Evolutionary conservation across 2,329 filamentous ascomycete species (phyloP), one percentile per base, ranked within the genome.

Genomic region (Leptographium wingfieldii): DNA sequence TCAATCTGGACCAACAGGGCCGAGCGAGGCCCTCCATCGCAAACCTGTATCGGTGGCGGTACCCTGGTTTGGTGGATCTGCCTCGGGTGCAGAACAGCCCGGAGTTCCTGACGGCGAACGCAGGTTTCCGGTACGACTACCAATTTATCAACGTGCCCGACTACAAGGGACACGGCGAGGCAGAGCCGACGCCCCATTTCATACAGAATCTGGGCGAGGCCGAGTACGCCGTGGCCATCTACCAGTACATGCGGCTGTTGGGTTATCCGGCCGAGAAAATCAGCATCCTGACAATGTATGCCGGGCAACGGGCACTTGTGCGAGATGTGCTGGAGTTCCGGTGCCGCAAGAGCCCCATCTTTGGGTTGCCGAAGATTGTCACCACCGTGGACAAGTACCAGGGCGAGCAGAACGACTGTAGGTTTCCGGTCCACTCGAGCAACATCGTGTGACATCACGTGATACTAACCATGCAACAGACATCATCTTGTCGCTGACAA

Each of bases 311-410:
- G 61, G 90, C 92, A 38, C 77, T 99, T 67, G 89, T 99, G 62
- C 86, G 82, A 67, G 92, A 99, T 71, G 90, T 99, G 3, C 74
- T 99, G 57, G 77, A 76, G 16, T 89, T 95, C 69, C 82, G 94
- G 61, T 99, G 94, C 72, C 86, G 85, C 46, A 87, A 83, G 67
- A 95, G 91, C 67, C 76, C 85, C 2, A 76, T 97, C 25, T 99
- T 99, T 73, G 92, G 92, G 10, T 76, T 96, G 72, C 94, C 94
- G 22, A 88, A 86, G 72, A 86, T 88, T 58, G 90, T 99, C 33
- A 92, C 90, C 3, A 99, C 95, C 5, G 92, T 99, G 64, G 94
- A 99, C 76, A 96, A 96, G 72, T 99, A 97, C 69, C 94, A 99
- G 76, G 95, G 94, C 71, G 94, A 99, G 77, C 94, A 99, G 74